Evolutionary conservation across 441 rosid species (phyloP), one percentile per base, ranked within the genome.

Genomic region (Iberis amara): DNA sequence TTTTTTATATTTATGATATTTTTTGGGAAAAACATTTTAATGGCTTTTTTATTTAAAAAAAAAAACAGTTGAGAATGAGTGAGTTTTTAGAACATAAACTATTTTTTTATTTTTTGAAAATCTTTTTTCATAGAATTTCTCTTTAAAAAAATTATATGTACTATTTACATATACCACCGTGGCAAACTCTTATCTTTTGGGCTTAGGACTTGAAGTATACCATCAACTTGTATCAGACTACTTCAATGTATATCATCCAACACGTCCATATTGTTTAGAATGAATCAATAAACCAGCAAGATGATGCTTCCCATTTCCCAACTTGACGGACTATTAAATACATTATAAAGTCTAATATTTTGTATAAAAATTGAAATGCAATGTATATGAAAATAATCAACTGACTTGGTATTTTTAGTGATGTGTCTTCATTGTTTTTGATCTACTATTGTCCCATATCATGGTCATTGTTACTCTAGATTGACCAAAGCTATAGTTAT

Each of bases 251-350:
- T 24, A 24, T 24, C 4, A 24, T 24, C 27, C 27, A 24, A 24
- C 4, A 40, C n/a, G n/a, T n/a, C n/a, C 11, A 31, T 6, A 44
- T 11, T 27, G n/a, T 36, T 26, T 13, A 23, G 62, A 47, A 47
- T 18, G 33, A 63, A 40, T 49, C 64, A 42, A 49, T 24, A 24
- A 24, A 2, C 4, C 27, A 24, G 33, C n/a, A 26, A 63, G 45
- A 55, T 44, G 56, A 55, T 48, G 57, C 27, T 48, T 26, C 37
- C 53, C 42, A 57, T 56, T 50, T 37, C 23, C 35, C 52, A 56
- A 50, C 58, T 64, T 64, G 41, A 36, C 57, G 50, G 42, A 57
- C 53, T 64, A 63, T 32, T 48, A 40, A 41, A 39, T 48, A 47
- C 36, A n/a, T 54, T 48, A 54, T 18, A 35, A 23, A 11, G 7